Conservation (phyloP, 306 rosid genomes). For the Boehmeria nivea region DNA sequence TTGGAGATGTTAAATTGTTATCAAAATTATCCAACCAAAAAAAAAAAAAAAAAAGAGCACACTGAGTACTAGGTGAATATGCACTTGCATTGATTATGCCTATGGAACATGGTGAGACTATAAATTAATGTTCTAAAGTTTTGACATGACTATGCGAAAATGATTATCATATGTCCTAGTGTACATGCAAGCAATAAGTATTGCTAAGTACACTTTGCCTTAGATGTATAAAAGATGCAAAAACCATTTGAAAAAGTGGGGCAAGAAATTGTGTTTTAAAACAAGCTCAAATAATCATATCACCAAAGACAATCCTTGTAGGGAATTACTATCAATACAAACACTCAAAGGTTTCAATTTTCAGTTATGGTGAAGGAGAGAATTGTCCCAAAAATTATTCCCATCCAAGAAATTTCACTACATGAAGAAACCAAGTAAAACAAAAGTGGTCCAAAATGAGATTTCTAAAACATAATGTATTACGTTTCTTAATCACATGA, state of each 20-base stretch:
- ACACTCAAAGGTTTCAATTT: background rate
- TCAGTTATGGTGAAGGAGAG: constrained; percentile 2
- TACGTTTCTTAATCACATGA: background rate
- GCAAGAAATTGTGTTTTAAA: background rate
- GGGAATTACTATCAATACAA: background rate
- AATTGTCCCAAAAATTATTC: background rate
- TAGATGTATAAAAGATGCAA: constrained; percentile 3
- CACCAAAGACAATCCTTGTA: background rate
- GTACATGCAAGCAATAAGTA: constrained; percentile 11
- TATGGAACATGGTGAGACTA: background rate
- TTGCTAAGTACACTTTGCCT: constrained; percentile 2
- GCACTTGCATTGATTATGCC: no score
- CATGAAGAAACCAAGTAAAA: constrained; percentile 7
- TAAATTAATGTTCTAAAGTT: no score
- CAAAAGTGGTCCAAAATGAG: constrained; percentile 2
- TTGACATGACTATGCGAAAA: background rate
- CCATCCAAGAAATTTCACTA: constrained; percentile 7
- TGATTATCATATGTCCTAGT: background rate
- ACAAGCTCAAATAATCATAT: constrained; percentile 13
- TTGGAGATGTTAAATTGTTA: background rate
- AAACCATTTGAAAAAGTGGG: background rate
- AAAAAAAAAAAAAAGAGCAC: background rate
- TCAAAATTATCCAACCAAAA: no score
- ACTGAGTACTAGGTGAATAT: no score
- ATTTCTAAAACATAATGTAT: no score